Evolutionary conservation across 176 grass and related monocot species (phyloP).

Genomic region (Coix lacrymajobi): DNA sequence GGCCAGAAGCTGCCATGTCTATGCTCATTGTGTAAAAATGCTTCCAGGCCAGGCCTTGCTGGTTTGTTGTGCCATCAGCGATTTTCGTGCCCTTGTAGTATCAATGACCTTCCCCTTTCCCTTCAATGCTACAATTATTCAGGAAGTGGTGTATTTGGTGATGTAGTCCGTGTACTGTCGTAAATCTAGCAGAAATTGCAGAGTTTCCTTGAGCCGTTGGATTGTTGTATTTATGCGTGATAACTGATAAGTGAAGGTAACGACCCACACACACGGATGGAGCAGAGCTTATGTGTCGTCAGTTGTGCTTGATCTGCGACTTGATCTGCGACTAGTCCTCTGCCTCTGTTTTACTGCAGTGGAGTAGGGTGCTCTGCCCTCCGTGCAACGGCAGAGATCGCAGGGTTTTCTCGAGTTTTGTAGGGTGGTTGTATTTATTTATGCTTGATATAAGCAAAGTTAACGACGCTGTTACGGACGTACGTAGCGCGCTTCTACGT

Average conservation of each 20-base stretch:
- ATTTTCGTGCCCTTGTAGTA: conserved; percentile 48
- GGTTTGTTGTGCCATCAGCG: conserved; percentile 29
- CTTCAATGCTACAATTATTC: background rate
- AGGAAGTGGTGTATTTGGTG: conserved; percentile 47
- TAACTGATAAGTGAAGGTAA: background rate
- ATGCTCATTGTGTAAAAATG: conserved; percentile 22
- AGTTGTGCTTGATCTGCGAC: background rate
- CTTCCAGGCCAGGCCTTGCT: conserved; percentile 23
- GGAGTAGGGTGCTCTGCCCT: background rate
- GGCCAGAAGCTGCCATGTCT: conserved; percentile 1
- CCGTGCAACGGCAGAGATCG: background rate
- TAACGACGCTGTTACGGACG: background rate
- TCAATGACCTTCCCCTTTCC: background rate
- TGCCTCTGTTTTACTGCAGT: background rate
- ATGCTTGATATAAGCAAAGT: background rate
- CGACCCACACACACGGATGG: background rate
- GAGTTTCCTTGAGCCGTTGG: background rate
- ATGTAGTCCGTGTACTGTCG: conserved; percentile 37
- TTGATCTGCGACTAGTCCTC: background rate
- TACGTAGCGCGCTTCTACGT: background rate
- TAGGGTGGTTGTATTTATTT: background rate
- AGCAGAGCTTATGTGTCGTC: background rate
- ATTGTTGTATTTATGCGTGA: background rate
- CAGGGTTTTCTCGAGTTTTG: background rate
- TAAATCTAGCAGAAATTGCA: conserved; percentile 23